Conservation (phyloP, 306 rosid species). For the Lablab purpureus region DNA sequence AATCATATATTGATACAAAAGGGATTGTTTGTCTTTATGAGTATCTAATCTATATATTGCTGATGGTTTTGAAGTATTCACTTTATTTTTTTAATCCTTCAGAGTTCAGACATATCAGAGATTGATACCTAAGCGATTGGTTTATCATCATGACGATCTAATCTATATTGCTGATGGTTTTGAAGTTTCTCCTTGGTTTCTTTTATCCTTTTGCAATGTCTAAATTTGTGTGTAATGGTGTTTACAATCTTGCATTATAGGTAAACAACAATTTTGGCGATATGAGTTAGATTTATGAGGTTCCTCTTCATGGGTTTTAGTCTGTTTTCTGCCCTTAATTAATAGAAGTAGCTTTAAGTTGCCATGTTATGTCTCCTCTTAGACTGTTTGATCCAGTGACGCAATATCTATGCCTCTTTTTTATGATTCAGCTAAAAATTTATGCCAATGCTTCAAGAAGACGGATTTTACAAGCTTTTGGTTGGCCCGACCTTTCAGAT, state of each 20-base stretch:
- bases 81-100: conserved; percentile 18
- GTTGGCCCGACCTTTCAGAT: conserved; percentile 57
- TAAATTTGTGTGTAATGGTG: conserved; percentile 15
- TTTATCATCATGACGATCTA: conserved; percentile 24
- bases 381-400: conserved; percentile 11
- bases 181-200: conserved; percentile 4
- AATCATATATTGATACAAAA: background rate
- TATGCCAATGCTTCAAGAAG: conserved; percentile 64
- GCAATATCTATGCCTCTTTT: conserved; percentile 10
- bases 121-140: background rate
- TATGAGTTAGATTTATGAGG: conserved; percentile 20
- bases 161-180: background rate
- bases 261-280: conserved; percentile 3
- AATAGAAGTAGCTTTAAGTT: conserved; percentile 26
- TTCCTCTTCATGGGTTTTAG: conserved; percentile 27
- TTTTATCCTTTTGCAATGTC: conserved; percentile 26
- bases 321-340: conserved; percentile 23
- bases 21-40: conserved; percentile 21
- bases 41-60: background rate
- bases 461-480: conserved; percentile 56
- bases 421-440: conserved; percentile 53
- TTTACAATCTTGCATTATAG: conserved; percentile 32
- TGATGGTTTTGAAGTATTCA: conserved; percentile 7
- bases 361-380: background rate
- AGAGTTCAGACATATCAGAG: background rate